Base-by-base conservation (phyloP, 2,329 filamentous ascomycete genomes). In the Aspergillus hiratsukae region DNA sequence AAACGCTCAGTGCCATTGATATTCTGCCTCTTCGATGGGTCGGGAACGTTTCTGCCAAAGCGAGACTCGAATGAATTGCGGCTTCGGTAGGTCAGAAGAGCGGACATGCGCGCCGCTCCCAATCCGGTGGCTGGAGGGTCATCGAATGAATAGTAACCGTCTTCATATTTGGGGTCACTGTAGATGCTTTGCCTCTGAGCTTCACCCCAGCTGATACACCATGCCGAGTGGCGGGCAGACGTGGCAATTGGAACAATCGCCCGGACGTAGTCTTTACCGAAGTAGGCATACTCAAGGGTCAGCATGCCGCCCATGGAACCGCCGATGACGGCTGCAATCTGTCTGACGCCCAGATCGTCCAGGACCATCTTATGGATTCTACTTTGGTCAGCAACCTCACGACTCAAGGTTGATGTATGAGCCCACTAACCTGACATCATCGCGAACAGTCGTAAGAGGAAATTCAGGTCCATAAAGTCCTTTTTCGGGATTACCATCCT, bases 151-250 rank as follows among this genome's bases (percentile, higher is more conserved):
- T 97, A 99, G 76, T 97, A 97, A 48, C 94, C 94, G 68, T 97
- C 92, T 60, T 97, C 91, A 73, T 99, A 99, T 78, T 97, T 97
- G 31, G 94, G 94, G 71, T 99, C 94, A 41, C 91, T 92, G 76
- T 97, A 99, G 72, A 99, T 97, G 81, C 80, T 80, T 63, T 83
- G 80, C 56, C 81, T 71, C 64, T 84, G 81, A 7, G 80, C 78
- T 67, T 84, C 81, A 3, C 80, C 80, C 81, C 81, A 84, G 58
- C 81, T 81, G 55, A 84, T 84, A 48, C 80, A 81, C 81, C 81
- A 84, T 2, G 81, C 81, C 45, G 80, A 81, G 58, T 83, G 81
- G 21, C 80, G 76, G 21, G 79, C 79, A 14, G 80, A 81, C 3
- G 81, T 83, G 14, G 81, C 80, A 52, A 84, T 83, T 1, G 81